These are phyloP conservation scores for Russula foetens DNA, from an alignment of 768 basidiomycete genomes.

Conservation along the genomic window DNA sequence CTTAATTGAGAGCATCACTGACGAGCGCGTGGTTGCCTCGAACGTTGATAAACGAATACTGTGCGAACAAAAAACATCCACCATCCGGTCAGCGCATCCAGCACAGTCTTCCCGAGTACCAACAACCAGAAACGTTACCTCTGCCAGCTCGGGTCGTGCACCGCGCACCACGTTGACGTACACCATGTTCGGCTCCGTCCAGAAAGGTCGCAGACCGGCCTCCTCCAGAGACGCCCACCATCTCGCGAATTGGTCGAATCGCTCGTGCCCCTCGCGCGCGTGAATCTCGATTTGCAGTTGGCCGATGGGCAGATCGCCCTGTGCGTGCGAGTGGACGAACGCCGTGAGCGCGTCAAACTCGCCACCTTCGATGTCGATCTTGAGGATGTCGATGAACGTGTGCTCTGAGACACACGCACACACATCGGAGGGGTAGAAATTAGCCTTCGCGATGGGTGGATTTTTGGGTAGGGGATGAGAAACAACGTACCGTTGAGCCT, in stretches of 20 bases:
- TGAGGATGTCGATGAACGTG: conserved; percentile 60
- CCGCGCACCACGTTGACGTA: conserved; percentile 36
- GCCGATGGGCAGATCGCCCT: conserved; percentile 46
- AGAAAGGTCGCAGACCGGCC: conserved; percentile 36
- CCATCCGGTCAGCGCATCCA: too few relatives aligned
- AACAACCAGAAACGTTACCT: conserved; percentile 24
- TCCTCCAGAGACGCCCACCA: conserved; percentile 53
- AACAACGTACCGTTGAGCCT: conserved; percentile 41
- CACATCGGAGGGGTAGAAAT: not conserved
- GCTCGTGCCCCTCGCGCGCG: conserved; percentile 25
- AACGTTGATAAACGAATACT: too few relatives aligned
- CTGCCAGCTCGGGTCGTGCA: conserved; percentile 31
- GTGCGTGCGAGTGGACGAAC: conserved; percentile 33
- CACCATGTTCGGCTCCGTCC: conserved; percentile 46
- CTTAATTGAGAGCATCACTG: too few relatives aligned
- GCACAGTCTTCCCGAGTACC: too few relatives aligned
- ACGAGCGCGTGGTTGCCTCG: too few relatives aligned
- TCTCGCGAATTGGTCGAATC: conserved; percentile 43
- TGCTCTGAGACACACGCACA: conserved; percentile 35
- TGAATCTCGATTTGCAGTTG: conserved; percentile 69
- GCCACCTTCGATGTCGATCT: conserved; percentile 61
- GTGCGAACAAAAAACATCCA: too few relatives aligned
- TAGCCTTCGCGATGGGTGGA: not conserved
- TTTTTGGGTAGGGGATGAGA: not conserved
- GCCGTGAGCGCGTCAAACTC: conserved; percentile 53